phyloP scores from a whole-genome alignment of 768 basidiomycete genomes.

The Boletus eberwhitei region DNA sequence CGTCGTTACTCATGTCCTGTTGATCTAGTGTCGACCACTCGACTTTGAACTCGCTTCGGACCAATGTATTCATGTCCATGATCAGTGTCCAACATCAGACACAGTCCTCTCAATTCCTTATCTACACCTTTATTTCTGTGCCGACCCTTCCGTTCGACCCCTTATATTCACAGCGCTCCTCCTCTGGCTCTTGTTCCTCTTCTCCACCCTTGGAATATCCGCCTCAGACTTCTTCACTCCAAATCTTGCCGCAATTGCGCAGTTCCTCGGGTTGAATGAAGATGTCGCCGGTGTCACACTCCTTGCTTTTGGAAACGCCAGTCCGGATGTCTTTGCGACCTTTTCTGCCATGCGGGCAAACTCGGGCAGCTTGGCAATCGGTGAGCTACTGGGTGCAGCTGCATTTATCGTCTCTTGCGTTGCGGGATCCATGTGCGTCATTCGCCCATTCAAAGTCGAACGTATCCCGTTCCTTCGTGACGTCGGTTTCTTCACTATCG shows the following conservation, averaged over 20 bases:
- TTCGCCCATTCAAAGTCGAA: constrained; percentile 88
- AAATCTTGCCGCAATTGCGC: constrained; percentile 87
- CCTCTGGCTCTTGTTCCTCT: constrained; percentile 86
- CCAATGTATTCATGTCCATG: constrained; percentile 65
- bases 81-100: constrained; percentile 51
- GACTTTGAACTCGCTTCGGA: constrained; percentile 41
- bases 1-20: background rate
- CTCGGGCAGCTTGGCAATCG: constrained; percentile 88
- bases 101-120: constrained; percentile 74
- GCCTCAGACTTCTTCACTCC: constrained; percentile 98
- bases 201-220: constrained; percentile 92
- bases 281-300: constrained; percentile 96
- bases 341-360: constrained; percentile 86
- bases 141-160: constrained; percentile 51
- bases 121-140: constrained; percentile 68
- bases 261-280: constrained; percentile 83
- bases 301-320: constrained; percentile 95
- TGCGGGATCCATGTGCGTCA: constrained; percentile 96
- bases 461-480: constrained; percentile 84
- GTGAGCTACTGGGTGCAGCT: constrained; percentile 93
- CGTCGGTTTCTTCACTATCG: constrained; percentile 88
- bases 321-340: constrained; percentile 94
- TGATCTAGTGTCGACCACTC: constrained; percentile 61
- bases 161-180: constrained; percentile 60
- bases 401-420: constrained; percentile 96